Base-by-base conservation (phyloP, 1,284 basidiomycete species). In the Mycena sp. region DNA sequence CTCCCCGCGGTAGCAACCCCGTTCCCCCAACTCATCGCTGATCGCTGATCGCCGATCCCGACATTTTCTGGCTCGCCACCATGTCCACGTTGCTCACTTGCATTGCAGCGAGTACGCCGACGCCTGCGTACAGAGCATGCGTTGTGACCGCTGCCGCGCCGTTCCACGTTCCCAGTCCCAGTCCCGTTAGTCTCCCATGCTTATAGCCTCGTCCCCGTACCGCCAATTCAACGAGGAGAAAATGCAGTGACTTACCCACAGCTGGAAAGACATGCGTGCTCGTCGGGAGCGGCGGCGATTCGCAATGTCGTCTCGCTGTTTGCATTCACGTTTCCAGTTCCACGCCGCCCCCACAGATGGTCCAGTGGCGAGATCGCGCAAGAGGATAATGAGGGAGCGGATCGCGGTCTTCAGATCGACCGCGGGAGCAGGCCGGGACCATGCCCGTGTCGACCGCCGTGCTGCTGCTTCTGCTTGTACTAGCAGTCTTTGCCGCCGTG, bases 391-490 rank as follows among this genome's bases (percentile, higher is more conserved):
- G 5, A 93, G 73, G 72, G 89, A 90, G 54, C 92, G 85, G 69
- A 94, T 93, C 29, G 88, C 87, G 69, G 92, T 87, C 76, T 94
- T 93, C 93, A 94, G 61, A 92, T 89, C 17, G 87, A 90, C 0
- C 90, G 82, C n/a, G 88, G 86, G 7, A 86, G 84, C 43, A 89
- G n/a, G n/a, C n/a, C n/a, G n/a, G n/a, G n/a, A n/a, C n/a, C n/a
- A n/a, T 80, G 53, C 89, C 89, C 48, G 75, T 71, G 53, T 78
- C 76, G 45, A 78, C 74, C 11, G 69, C 14, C 9, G 9, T 14
- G 9, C 32, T 14, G 32, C 14, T 71, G 40, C 69, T 46, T 3
- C 2, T 4, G 4, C 29, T 35, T 23, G 4, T n/a, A 7, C 38
- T 11, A 3, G 32, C 32, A 35, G 41, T 3, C 23, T 43, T n/a